These are phyloP conservation scores for Boletellus emodensis DNA, from an alignment of 768 basidiomycete species.

Conservation along the genomic window DNA sequence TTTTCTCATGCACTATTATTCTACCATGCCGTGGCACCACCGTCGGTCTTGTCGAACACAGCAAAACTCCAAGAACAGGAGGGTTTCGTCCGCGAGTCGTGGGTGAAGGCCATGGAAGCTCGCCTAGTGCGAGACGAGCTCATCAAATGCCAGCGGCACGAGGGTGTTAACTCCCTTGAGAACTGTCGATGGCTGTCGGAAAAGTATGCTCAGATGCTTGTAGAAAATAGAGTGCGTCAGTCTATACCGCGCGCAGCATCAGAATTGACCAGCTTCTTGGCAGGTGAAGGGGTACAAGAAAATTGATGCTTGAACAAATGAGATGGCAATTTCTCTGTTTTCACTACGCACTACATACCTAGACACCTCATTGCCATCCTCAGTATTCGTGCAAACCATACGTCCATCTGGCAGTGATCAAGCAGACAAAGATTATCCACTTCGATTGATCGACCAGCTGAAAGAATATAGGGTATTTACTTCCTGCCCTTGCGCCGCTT, in stretches of 20 bases:
- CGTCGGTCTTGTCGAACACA: conserved; percentile 22
- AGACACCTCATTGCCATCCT: background rate
- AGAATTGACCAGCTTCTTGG: conserved; percentile 3
- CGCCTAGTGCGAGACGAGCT: conserved; percentile 86
- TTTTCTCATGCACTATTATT: background rate
- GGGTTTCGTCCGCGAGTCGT: conserved; percentile 79
- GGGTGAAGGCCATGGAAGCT: conserved; percentile 92
- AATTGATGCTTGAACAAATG: conserved; percentile 48
- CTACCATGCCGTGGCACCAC: background rate
- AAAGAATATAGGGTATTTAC: conserved; percentile 19
- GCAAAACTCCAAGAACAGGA: conserved; percentile 70
- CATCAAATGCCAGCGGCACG: conserved; percentile 80
- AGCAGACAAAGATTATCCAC: background rate
- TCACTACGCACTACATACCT: background rate
- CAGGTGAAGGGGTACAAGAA: conserved; percentile 86
- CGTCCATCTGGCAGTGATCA: background rate
- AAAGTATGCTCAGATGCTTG: conserved; percentile 74
- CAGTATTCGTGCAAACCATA: conserved; percentile 8
- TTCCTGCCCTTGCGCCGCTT: conserved; percentile 47
- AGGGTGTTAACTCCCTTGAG: conserved; percentile 91
- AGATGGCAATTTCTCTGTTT: background rate
- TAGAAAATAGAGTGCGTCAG: conserved; percentile 68
- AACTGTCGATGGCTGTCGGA: conserved; percentile 84
- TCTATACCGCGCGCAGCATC: background rate
- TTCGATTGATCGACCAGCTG: background rate